A percentile compares a stretch with the other conserved stretches of the same genome.
phyloP scores from a whole-genome alignment of 257 asterid species.

The Cordia subcordata region DNA sequence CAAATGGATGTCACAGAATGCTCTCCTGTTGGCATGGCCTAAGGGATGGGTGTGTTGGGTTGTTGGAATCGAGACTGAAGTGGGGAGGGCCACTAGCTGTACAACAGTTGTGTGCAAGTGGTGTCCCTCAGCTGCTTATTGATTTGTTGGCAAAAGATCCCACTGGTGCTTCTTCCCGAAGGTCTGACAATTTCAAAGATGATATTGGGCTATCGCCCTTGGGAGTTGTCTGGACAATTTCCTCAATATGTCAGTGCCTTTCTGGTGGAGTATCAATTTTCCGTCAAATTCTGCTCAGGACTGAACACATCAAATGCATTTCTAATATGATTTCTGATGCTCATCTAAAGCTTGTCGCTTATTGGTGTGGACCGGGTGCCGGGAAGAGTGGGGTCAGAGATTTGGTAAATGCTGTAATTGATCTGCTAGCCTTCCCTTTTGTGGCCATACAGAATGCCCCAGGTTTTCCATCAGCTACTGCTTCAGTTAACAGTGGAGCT shows the following conservation, averaged over 20 bases:
- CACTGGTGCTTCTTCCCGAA: conserved; percentile 36
- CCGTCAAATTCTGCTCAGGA: conserved; percentile 71
- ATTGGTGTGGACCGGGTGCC: conserved; percentile 94
- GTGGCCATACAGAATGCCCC: conserved; percentile 83
- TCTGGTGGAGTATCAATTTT: conserved; percentile 86
- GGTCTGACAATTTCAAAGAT: conserved; percentile 35
- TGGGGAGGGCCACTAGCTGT: conserved; percentile 99
- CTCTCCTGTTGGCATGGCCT: conserved; percentile 88
- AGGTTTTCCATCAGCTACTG: conserved; percentile 81
- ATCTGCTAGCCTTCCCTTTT: conserved; percentile 90
- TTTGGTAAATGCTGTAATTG: conserved; percentile 68
- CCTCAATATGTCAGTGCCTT: conserved; percentile 87
- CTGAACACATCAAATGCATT: conserved; percentile 62
- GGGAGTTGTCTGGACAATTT: conserved; percentile 87
- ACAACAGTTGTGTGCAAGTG: conserved; percentile 92
- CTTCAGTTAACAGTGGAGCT: conserved; percentile 93
- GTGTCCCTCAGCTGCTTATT: conserved; percentile 87
- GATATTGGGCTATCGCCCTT: conserved; percentile 74
- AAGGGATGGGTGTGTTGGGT: conserved; percentile 87
- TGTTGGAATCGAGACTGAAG: conserved; percentile 76
- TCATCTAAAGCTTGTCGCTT: conserved; percentile 68
- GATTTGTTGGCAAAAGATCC: conserved; percentile 65
- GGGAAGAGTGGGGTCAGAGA: conserved; percentile 80
- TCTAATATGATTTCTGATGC: conserved; percentile 63
- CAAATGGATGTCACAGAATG: conserved; percentile 38